Conservation (phyloP, 208 protist genomes). For the Trypanosoma scelopori region DNA sequence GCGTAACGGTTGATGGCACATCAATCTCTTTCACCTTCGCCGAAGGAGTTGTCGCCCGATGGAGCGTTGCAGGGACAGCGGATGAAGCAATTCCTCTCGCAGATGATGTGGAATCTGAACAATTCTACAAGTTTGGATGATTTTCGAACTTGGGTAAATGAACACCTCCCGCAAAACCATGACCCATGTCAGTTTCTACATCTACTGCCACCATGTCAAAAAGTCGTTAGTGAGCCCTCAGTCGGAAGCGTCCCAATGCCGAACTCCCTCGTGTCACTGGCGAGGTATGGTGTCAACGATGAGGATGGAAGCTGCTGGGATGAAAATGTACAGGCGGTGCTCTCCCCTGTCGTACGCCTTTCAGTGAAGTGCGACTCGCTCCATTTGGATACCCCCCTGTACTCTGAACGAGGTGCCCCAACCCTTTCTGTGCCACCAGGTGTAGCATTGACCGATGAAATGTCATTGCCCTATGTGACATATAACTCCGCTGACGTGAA, state of each 20-base stretch:
- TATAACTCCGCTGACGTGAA: neutral
- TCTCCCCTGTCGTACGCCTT: too few relatives aligned
- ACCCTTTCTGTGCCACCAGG: too few relatives aligned
- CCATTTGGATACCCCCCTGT: neutral
- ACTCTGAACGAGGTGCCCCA: too few relatives aligned
- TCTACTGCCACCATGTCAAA: too few relatives aligned
- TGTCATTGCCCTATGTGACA: neutral
- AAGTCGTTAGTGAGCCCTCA: neutral
- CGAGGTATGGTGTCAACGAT: neutral
- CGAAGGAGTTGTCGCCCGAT: neutral
- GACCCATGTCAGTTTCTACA: neutral
- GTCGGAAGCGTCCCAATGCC: neutral
- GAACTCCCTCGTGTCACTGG: neutral
- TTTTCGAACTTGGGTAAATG: constrained; percentile 17
- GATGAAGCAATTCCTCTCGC: constrained; percentile 10
- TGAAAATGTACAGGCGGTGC: neutral
- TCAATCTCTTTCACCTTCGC: neutral
- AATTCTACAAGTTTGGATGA: constrained; percentile 21
- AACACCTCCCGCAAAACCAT: neutral
- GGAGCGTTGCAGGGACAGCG: neutral
- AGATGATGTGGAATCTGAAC: constrained; percentile 16
- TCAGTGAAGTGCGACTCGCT: neutral
- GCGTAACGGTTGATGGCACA: too few relatives aligned
- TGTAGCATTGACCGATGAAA: neutral
- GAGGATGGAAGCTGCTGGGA: neutral